Conservation (phyloP, 106 monocot genomes). For the Cymbidium sinense region DNA sequence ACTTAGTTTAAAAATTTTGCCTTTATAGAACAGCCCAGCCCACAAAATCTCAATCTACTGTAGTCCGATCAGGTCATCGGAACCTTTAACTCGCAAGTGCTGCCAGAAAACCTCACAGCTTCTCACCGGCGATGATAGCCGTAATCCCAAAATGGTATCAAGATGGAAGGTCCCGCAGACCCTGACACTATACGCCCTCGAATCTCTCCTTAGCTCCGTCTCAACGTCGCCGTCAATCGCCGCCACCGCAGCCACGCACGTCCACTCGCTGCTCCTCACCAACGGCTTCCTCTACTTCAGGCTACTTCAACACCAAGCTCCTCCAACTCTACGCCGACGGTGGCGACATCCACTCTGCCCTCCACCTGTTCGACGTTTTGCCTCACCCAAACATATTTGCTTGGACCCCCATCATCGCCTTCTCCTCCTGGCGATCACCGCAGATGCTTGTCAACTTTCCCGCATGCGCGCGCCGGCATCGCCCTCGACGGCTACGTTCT, state of each 20-base stretch:
- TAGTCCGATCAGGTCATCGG: too few species aligned
- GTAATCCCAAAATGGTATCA: background rate
- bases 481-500: slow-evolving; percentile 25
- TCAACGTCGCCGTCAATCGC: background rate
- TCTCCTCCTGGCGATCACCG: slow-evolving; percentile 12
- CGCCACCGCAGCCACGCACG: background rate
- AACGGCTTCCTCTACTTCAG: slow-evolving; percentile 10
- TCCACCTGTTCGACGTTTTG: slow-evolving; percentile 17
- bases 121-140: background rate
- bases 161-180: background rate
- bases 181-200: background rate
- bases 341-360: slow-evolving; percentile 18
- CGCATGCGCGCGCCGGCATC: slow-evolving; percentile 14
- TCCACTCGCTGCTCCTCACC: slow-evolving; percentile 15
- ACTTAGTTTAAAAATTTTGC: too few species aligned
- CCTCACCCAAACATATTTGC: slow-evolving; percentile 27
- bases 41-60: too few species aligned
- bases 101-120: background rate
- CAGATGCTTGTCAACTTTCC: slow-evolving; percentile 9
- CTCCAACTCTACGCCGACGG: slow-evolving; percentile 26
- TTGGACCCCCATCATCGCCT: slow-evolving; percentile 21
- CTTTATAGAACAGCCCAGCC: too few species aligned
- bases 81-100: too few species aligned
- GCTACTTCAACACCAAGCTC: slow-evolving; percentile 21
- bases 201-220: background rate